phyloP scores from a whole-genome alignment of 495 filamentous ascomycete species.

The Parachaetomium inaequale region DNA sequence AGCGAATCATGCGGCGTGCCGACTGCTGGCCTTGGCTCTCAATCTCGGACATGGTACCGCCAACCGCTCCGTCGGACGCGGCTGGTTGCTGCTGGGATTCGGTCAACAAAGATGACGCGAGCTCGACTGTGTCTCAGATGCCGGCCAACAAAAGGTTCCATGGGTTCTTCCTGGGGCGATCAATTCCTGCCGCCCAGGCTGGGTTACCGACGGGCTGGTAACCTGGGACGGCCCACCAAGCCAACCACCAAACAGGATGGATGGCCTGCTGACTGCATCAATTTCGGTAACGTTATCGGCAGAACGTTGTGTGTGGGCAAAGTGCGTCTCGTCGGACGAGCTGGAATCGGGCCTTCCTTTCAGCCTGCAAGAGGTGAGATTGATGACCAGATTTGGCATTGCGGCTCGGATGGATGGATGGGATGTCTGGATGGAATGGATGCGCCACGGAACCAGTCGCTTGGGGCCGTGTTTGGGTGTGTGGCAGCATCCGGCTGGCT shows the following conservation, averaged over 20 bases:
- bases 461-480: neutral
- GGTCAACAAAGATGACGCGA: neutral
- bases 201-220: conserved; percentile 1
- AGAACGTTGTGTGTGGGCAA: neutral
- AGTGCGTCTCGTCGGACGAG: neutral
- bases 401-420: neutral
- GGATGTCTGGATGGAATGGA: neutral
- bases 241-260: neutral
- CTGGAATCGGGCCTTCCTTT: neutral
- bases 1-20: neutral
- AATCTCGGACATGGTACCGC: too few species aligned
- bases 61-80: neutral
- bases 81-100: neutral
- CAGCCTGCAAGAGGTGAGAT: neutral
- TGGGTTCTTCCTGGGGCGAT: neutral
- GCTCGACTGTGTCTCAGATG: neutral
- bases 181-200: neutral
- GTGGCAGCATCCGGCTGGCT: neutral
- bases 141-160: neutral
- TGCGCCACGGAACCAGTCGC: neutral
- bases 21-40: too few species aligned
- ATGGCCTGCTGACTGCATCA: neutral
- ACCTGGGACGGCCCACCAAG: neutral
- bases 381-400: neutral
- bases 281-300: neutral